Percentiles rank a stretch among this genome's conserved stretches.
phyloP scores from a whole-genome alignment of 805 yeast species.

The Diddensiella santjacobensis region DNA sequence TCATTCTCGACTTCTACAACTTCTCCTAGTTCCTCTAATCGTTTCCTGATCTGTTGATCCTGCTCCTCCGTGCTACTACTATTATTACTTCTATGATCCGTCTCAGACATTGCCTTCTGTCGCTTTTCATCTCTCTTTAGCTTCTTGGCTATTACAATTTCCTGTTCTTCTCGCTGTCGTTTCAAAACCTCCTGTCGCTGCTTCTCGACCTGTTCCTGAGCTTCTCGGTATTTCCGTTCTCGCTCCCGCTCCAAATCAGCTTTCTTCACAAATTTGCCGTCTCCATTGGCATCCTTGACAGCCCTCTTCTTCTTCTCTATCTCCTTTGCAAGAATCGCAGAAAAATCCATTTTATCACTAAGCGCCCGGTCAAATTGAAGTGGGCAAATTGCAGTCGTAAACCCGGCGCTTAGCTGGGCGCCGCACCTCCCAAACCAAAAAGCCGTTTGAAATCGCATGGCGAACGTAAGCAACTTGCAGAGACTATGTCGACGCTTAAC shows the following conservation, averaged over 20 bases:
- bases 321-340: slow-evolving; percentile 44
- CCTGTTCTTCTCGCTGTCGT: slow-evolving; percentile 31
- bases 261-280: slow-evolving; percentile 17
- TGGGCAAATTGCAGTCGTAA: too few species aligned
- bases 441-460: not conserved
- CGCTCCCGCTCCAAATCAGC: slow-evolving; percentile 22
- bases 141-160: not conserved
- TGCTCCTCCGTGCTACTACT: slow-evolving; percentile 16
- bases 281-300: slow-evolving; percentile 13
- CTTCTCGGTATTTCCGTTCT: slow-evolving; percentile 18
- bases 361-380: too few species aligned
- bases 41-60: slow-evolving; percentile 26
- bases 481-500: not conserved
- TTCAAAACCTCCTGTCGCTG: slow-evolving; percentile 33
- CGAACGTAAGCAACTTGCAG: not conserved
- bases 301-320: slow-evolving; percentile 43
- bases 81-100: too few species aligned
- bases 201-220: slow-evolving; percentile 21
- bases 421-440: too few species aligned
- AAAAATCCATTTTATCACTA: slow-evolving; percentile 42
- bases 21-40: slow-evolving; percentile 28
- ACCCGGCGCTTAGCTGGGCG: too few species aligned
- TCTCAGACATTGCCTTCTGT: slow-evolving; percentile 15
- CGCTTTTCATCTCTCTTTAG: slow-evolving; percentile 35
- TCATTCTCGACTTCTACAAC: slow-evolving; percentile 27